Percentiles rank a stretch among this genome's conserved stretches.
These are phyloP conservation scores for Thermochaetoides dissita DNA, from an alignment of 2,329 filamentous ascomycete species.

Conservation along the genomic window DNA sequence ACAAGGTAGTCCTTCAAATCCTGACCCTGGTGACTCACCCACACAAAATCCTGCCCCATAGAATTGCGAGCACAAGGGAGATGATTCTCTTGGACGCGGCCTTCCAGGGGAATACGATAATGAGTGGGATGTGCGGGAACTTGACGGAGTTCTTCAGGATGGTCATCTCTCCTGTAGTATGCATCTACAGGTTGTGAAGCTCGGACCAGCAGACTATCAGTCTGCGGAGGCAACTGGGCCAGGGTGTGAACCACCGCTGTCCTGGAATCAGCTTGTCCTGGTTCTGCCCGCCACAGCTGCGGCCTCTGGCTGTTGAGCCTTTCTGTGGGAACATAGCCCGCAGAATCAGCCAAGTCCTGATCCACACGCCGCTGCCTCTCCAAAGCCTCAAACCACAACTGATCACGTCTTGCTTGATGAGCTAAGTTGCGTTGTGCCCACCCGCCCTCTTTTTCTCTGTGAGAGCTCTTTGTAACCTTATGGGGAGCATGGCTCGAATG, in stretches of 20 bases:
- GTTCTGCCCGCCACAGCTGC: constrained; percentile 4
- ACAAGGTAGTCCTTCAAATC: constrained; percentile 30
- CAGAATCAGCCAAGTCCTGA: constrained; percentile 1
- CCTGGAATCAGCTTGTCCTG: constrained; percentile 1
- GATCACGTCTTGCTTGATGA: constrained; percentile 23
- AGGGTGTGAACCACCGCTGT: constrained; percentile 2
- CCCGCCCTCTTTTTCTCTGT: constrained; percentile 14
- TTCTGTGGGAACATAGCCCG: constrained; percentile 4
- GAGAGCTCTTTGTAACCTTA: constrained; percentile 9
- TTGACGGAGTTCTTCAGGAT: constrained; percentile 1
- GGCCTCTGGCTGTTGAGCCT: constrained; percentile 9
- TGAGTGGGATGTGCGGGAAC: neutral
- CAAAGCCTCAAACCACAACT: constrained; percentile 21
- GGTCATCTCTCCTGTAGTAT: neutral
- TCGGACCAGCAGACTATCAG: too few relatives aligned
- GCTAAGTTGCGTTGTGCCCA: constrained; percentile 32
- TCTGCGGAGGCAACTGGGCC: constrained; percentile 2
- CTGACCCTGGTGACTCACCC: constrained; percentile 15
- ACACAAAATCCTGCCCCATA: constrained; percentile 8
- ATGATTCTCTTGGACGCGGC: neutral
- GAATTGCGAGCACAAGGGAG: constrained; percentile 6
- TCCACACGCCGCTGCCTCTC: constrained; percentile 17
- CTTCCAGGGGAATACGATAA: constrained; percentile 5
- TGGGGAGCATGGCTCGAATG: constrained; percentile 4
- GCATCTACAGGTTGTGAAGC: constrained; percentile 1